Conservation (phyloP, 176 grass and related monocot species). For the Tillandsia fasciculata region DNA sequence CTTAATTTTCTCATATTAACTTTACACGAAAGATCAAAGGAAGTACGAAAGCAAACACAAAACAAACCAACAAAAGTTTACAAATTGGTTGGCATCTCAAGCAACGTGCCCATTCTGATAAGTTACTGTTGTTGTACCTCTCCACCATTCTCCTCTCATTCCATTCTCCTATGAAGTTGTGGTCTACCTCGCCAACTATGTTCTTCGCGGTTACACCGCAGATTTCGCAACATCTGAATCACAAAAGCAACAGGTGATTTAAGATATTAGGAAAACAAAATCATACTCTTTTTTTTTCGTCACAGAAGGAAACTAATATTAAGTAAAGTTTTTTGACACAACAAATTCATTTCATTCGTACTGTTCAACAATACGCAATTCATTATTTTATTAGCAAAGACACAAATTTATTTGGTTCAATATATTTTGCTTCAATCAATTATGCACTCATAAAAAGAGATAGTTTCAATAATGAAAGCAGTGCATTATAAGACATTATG, state of each 20-base stretch:
- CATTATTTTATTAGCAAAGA: too few relatives aligned
- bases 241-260: neutral
- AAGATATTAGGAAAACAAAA: too few relatives aligned
- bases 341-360: too few relatives aligned
- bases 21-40: conserved; percentile 8
- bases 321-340: too few relatives aligned
- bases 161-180: conserved; percentile 7
- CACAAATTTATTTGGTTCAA: too few relatives aligned
- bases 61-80: conserved; percentile 7
- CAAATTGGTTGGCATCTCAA: neutral
- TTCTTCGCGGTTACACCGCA: conserved; percentile 7
- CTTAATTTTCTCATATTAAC: neutral
- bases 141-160: neutral
- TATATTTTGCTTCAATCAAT: neutral
- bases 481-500: neutral
- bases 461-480: neutral
- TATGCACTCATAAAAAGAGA: neutral
- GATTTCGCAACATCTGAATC: conserved; percentile 9
- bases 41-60: conserved; percentile 2
- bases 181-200: neutral
- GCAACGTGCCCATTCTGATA: neutral
- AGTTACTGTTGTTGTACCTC: neutral
- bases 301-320: too few relatives aligned
- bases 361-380: too few relatives aligned
- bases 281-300: too few relatives aligned